Conservation (phyloP, 2,329 filamentous ascomycete species). For the Aspergillus ibericus region DNA sequence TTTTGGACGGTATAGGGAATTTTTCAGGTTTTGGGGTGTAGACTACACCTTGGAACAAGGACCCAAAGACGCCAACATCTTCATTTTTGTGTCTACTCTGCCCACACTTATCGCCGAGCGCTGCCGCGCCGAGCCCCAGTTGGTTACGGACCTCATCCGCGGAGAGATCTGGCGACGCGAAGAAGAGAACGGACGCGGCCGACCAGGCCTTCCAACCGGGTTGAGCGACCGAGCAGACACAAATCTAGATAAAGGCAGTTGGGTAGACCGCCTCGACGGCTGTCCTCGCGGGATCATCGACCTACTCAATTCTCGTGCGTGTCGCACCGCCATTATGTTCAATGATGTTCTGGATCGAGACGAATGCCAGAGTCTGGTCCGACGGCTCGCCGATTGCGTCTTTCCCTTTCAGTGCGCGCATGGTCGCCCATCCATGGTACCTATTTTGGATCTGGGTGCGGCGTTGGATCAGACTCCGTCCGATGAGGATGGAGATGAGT, state of each 20-base stretch:
- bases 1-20: slow-evolving; percentile 53
- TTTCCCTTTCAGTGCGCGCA: slow-evolving; percentile 55
- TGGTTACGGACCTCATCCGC: slow-evolving; percentile 73
- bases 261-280: slow-evolving; percentile 63
- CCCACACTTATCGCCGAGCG: slow-evolving; percentile 74
- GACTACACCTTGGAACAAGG: slow-evolving; percentile 53
- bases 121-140: slow-evolving; percentile 68
- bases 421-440: slow-evolving; percentile 51
- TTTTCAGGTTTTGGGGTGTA: slow-evolving; percentile 76
- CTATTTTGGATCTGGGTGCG: slow-evolving; percentile 38
- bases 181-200: slow-evolving; percentile 48
- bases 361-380: slow-evolving; percentile 43
- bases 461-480: background rate
- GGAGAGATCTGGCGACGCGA: slow-evolving; percentile 69
- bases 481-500: background rate
- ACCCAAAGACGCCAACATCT: slow-evolving; percentile 9
- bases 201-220: slow-evolving; percentile 5
- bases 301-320: slow-evolving; percentile 51
- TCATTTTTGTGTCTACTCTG: slow-evolving; percentile 57
- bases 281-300: slow-evolving; percentile 77
- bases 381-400: slow-evolving; percentile 40
- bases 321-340: slow-evolving; percentile 53
- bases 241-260: slow-evolving; percentile 34
- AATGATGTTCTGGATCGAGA: slow-evolving; percentile 43
- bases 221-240: background rate